Base-by-base conservation (phyloP, 2,329 filamentous ascomycete species). In the Aspergillus unguis region DNA sequence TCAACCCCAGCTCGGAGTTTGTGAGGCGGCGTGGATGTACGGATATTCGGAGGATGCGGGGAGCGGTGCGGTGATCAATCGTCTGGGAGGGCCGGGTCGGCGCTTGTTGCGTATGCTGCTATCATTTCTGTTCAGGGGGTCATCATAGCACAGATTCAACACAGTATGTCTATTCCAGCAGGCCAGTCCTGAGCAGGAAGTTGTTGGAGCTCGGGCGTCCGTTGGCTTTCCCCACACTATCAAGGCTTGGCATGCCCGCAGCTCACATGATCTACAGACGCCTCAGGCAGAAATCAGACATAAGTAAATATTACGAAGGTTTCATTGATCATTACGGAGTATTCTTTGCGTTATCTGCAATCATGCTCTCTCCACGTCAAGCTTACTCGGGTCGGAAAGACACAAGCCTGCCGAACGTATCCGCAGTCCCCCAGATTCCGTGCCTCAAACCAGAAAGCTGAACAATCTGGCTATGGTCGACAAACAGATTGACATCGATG, bases 381-480 rank as follows among this genome's bases (percentile, higher is more conserved):
- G 11, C 32, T 49, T 54, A 60, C 40, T 64, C 57, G 26, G 66
- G 62, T 23, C 71, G 61, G 52, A 72, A 73, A 0, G 70, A 70
- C 36, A 77, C 76, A 53, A 80, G 68, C 65, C 80, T 80, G 11
- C 79, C 79, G 71, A 79, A 82, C 0, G 77, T 81, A 60, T 82
- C 78, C 6, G 77, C 76, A 63, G 76, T 81, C 2, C 79, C 80
- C 78, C 78, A 82, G 40, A 82, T 81, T 0, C 80, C 79, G 37
- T 73, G 69, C 36, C 78, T 69, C 55, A 82, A 60, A 52, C 77
- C 79, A 26, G 71, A 75, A 50, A 83, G 58, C 68, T 83, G 79
- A 53, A 82, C 79, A 59, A 81, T 81, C 70, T 82, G 79, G 35
- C 77, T 80, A 61, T 82, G 78, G 57, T 82, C 79, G 47, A 83